Base-by-base conservation (phyloP, 495 filamentous ascomycete genomes). In the Aspergillus saccharolyticus region DNA sequence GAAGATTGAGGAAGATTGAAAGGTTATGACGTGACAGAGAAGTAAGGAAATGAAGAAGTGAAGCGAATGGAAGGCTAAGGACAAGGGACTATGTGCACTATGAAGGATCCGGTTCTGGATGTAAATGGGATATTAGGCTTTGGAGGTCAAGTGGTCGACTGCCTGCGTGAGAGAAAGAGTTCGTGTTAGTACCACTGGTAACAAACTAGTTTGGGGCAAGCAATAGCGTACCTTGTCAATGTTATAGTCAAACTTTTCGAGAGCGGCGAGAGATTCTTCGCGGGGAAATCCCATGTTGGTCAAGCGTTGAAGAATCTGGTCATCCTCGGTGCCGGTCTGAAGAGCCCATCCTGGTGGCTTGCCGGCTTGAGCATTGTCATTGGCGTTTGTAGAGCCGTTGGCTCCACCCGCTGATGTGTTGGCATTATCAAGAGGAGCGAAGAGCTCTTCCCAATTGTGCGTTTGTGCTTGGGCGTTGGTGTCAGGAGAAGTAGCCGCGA, bases 171-270 rank as follows among this genome's bases (percentile, higher is more conserved):
- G 17, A 50, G 6, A 30, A 15, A 30, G 25, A 10, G 25, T 30
- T n/a, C n/a, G 25, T 28, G 25, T 39, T 5, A 39, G n/a, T 47
- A 44, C 24, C 28, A 33, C 8, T 28, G 15, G n/a, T 18, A 19
- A 8, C 3, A 46, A 4, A 17, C 22, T 30, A 9, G 9, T 16
- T 28, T 20, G 33, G 15, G 25, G n/a, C 18, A 58, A 22, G 39
- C 42, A n/a, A 33, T 19, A 66, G 73, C 85, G 77, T 77, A 96
- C 94, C 85, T 90, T 89, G 69, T 96, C 91, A 66, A 96, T 78
- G 73, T 97, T 92, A 72, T 96, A 96, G 67, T 96, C 92, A 72
- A 86, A 94, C 71, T 91, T 92, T 78, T 97, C 94, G 67, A 98
- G 73, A 33, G 94, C 94, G 54, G 76, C 78, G 28, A 97, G 76